phyloP scores from a whole-genome alignment of 2,329 filamentous ascomycete species.

The Alternaria arbusti region DNA sequence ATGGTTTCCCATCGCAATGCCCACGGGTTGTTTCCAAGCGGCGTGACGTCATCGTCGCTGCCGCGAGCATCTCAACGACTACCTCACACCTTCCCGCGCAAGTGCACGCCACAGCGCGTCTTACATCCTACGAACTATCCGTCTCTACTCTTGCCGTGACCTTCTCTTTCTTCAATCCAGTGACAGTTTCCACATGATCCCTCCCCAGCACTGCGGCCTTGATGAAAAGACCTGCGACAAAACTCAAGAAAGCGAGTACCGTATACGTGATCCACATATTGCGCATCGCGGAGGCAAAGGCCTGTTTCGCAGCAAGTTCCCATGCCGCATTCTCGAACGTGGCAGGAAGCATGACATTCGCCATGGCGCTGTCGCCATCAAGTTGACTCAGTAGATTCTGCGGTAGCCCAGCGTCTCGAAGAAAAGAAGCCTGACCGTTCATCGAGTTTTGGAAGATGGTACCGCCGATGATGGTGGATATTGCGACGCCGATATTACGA shows the following conservation, averaged over 20 bases:
- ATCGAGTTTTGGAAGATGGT: conserved; percentile 66
- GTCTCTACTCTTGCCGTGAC: background rate
- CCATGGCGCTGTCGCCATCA: conserved; percentile 64
- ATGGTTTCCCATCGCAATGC: background rate
- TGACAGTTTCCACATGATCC: conserved; percentile 56
- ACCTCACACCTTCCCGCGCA: background rate
- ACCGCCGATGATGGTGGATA: conserved; percentile 58
- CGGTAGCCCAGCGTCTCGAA: conserved; percentile 56
- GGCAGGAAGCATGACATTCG: conserved; percentile 64
- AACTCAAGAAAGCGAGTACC: conserved; percentile 46
- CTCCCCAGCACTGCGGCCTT: conserved; percentile 48
- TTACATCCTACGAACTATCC: background rate
- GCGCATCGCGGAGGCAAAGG: conserved; percentile 52
- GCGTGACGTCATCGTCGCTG: background rate
- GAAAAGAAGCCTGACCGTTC: conserved; percentile 60
- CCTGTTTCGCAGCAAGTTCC: conserved; percentile 50
- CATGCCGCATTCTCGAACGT: conserved; percentile 55
- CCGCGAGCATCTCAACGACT: background rate
- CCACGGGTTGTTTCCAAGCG: background rate
- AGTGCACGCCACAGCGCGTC: background rate
- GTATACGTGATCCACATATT: conserved; percentile 59
- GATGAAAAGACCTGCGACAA: conserved; percentile 50
- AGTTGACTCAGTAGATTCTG: conserved; percentile 57
- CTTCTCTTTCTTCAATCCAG: conserved; percentile 49
- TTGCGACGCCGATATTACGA: conserved; percentile 53